Base-by-base conservation (phyloP, 441 rosid genomes). In the Raphanus hybrid region DNA sequence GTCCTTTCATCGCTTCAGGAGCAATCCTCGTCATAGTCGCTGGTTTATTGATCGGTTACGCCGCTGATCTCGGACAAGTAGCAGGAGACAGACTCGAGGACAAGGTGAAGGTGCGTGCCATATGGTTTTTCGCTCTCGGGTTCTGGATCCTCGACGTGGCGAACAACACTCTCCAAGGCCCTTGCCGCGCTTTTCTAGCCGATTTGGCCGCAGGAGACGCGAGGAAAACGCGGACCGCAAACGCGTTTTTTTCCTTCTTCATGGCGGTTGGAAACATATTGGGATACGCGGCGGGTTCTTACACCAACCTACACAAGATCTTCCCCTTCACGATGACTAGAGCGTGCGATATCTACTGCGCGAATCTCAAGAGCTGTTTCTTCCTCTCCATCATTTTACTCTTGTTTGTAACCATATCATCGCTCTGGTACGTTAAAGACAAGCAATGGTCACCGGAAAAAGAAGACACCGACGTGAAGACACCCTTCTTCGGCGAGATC, bases 211-310 rank as follows among this genome's bases (percentile, higher is more conserved):
- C 83, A 0, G 39, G 62, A 4, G 78, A 78, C 74, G 87, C 90
- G 34, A 82, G 60, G 68, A 86, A 79, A 75, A 91, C 85, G 23
- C 78, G 97, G 6, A 32, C 63, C 0, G 90, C 97, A 0, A 93
- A 93, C 75, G 79, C 88, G 0, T 77, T 81, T 52, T 91, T 80
- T 81, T 85, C 95, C 3, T 91, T 90, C 76, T 93, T 91, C 82
- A 93, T 93, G 98, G 98, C 97, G 3, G 85, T 93, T 8, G 98
- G 98, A 1, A 91, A 91, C 81, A 80, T 91, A 14, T 87, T 89
- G 10, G 98, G 97, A n/a, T 91, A 58, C 71, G 94, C 92, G 34
- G 92, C 96, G 8, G 96, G 98, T 0, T 82, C 92, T 2, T 78
- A 87, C 80, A 74, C 87, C 9, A 79, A 71, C 78, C 75, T 93